Percentiles rank a stretch among this genome's conserved stretches.
Conservation (phyloP, 228 moss, liverwort and hornwort species). For the Sphagnum magellanicum region DNA sequence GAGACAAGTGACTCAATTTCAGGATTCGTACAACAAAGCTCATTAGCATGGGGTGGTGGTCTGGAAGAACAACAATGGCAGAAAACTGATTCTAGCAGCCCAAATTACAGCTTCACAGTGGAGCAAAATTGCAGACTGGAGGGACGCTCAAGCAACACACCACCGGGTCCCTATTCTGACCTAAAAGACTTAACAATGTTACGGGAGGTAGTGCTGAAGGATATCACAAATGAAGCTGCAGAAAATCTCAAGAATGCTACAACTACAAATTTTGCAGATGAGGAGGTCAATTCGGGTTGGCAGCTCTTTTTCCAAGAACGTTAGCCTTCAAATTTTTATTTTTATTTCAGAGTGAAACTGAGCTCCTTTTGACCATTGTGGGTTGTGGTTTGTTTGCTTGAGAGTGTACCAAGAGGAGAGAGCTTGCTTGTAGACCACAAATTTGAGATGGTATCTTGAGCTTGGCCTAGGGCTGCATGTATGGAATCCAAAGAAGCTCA, state of each 20-base stretch:
- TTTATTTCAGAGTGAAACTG: too few relatives aligned
- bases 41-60: conserved; percentile 22
- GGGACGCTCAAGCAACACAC: conserved; percentile 4
- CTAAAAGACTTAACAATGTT: conserved; percentile 40
- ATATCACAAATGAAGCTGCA: conserved; percentile 18
- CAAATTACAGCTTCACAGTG: neutral
- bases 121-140: neutral
- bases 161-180: conserved; percentile 19
- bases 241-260: conserved; percentile 30
- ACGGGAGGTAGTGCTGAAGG: conserved; percentile 37
- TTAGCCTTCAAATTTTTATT: neutral
- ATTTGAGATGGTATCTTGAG: too few relatives aligned
- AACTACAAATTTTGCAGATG: conserved; percentile 26
- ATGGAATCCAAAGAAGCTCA: too few relatives aligned
- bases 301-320: conserved; percentile 44
- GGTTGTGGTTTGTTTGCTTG: too few relatives aligned
- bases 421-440: too few relatives aligned
- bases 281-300: conserved; percentile 57
- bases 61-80: neutral
- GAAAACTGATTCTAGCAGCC: neutral
- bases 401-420: too few relatives aligned
- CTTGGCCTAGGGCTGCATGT: too few relatives aligned
- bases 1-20: conserved; percentile 44
- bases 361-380: too few relatives aligned
- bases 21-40: conserved; percentile 29